Conservation (phyloP, 768 basidiomycete species). For the Tylopilus plumbeoviolaceoides region DNA sequence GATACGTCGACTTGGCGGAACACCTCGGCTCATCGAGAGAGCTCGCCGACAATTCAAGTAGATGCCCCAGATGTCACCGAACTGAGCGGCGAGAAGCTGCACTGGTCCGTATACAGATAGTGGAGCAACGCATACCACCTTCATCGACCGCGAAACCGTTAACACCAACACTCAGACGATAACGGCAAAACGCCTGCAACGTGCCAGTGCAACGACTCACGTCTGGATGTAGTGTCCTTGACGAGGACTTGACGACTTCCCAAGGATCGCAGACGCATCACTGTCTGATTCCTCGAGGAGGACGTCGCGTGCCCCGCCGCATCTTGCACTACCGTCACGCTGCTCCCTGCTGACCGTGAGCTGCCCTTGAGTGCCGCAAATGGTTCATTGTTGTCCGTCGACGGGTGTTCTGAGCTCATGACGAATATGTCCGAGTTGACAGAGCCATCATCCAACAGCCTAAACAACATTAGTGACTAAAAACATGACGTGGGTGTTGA, state of each 20-base stretch:
- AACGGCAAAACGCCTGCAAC: too few relatives aligned
- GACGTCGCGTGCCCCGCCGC: background rate
- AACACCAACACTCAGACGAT: too few relatives aligned
- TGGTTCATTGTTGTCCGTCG: too few relatives aligned
- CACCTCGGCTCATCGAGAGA: too few relatives aligned
- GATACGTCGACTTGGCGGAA: slow-evolving; percentile 45
- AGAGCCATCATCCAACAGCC: background rate
- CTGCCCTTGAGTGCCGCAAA: too few relatives aligned
- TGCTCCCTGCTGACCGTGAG: background rate
- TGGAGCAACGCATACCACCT: slow-evolving; percentile 39
- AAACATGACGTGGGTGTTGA: too few relatives aligned
- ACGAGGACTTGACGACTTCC: slow-evolving; percentile 24
- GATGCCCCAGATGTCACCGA: slow-evolving; percentile 4
- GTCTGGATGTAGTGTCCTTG: slow-evolving; percentile 27
- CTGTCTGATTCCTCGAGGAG: background rate
- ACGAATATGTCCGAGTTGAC: background rate
- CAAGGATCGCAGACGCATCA: background rate
- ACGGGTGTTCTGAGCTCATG: background rate
- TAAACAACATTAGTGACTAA: too few relatives aligned
- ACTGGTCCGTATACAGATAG: slow-evolving; percentile 38
- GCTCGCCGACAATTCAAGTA: background rate
- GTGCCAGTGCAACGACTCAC: slow-evolving; percentile 1
- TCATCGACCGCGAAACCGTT: too few relatives aligned
- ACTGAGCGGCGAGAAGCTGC: slow-evolving; percentile 29
- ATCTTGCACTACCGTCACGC: background rate